Percentiles rank a stretch among this genome's conserved stretches.
Conservation (phyloP, 441 rosid species). For the Erodium trifolium region DNA sequence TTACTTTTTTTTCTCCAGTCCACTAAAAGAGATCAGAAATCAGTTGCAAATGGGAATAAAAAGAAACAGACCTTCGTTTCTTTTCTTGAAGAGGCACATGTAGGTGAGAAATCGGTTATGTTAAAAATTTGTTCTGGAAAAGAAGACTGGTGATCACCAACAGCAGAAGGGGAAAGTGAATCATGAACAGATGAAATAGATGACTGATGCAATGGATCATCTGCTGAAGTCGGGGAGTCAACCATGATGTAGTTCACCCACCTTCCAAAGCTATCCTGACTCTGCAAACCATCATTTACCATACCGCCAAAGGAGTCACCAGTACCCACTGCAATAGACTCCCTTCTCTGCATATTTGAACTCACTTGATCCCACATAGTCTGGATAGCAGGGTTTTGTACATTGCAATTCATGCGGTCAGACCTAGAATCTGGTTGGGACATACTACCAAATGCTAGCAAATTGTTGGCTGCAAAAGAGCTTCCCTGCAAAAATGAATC, state of each 20-base stretch:
- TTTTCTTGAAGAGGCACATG: conserved; percentile 76
- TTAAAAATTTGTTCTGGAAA: conserved; percentile 51
- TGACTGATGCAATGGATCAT: conserved; percentile 42
- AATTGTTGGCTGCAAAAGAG: conserved; percentile 29
- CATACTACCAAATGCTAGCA: conserved; percentile 28
- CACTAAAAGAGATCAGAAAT: neutral
- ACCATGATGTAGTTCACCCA: conserved; percentile 62
- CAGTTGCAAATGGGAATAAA: conserved; percentile 1
- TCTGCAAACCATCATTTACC: conserved; percentile 46
- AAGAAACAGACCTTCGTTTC: conserved; percentile 59
- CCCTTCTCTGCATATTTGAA: conserved; percentile 27
- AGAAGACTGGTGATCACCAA: conserved; percentile 28
- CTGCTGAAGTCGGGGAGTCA: conserved; percentile 49
- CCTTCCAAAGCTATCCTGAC: conserved; percentile 85
- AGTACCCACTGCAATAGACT: conserved; percentile 24
- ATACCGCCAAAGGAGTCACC: conserved; percentile 30
- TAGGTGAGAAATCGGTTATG: conserved; percentile 79
- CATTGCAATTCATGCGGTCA: conserved; percentile 17
- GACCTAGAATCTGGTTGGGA: conserved; percentile 23
- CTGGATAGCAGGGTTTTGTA: conserved; percentile 29
- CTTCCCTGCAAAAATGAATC: conserved; percentile 39
- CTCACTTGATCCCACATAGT: conserved; percentile 27
- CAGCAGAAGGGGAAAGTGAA: conserved; percentile 31
- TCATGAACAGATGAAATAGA: conserved; percentile 40
- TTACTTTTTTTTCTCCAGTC: neutral